Evolutionary conservation across 2,329 filamentous ascomycete genomes (phyloP).

Genomic region (Neonectria punicea): DNA sequence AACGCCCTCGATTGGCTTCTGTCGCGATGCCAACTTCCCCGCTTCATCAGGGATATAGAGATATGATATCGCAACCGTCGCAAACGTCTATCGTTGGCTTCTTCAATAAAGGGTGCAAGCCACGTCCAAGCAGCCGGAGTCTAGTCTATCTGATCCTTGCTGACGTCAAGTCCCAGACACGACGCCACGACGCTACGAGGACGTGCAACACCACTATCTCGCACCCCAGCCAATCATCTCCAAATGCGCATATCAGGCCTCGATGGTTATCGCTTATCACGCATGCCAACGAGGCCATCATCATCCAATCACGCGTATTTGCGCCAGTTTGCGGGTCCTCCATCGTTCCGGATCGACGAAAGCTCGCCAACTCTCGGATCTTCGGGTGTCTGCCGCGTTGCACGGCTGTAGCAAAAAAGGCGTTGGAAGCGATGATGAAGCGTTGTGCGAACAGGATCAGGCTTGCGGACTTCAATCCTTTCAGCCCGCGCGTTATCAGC

Average conservation of each 20-base stretch:
- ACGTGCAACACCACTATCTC: neutral
- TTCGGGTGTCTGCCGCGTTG: neutral
- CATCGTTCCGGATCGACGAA: neutral
- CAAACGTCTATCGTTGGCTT: neutral
- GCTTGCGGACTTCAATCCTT: neutral
- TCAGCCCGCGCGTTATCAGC: neutral
- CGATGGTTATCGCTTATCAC: constrained; percentile 10
- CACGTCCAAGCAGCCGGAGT: neutral
- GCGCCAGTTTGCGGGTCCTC: neutral
- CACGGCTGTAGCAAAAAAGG: neutral
- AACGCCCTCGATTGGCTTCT: neutral
- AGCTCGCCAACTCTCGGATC: neutral
- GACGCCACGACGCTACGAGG: neutral
- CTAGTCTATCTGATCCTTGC: constrained; percentile 1
- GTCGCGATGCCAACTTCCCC: neutral
- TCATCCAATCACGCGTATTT: neutral
- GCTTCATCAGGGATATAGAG: neutral
- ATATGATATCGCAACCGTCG: neutral
- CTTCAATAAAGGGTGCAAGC: neutral
- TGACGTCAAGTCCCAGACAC: no score
- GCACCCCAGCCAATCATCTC: neutral
- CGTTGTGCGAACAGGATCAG: neutral
- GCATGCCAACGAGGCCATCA: neutral
- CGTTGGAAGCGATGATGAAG: neutral
- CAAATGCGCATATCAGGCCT: constrained; percentile 8